These are phyloP conservation scores for Fusarium avenaceum DNA, from an alignment of 2,329 filamentous ascomycete genomes.

Conservation along the genomic window DNA sequence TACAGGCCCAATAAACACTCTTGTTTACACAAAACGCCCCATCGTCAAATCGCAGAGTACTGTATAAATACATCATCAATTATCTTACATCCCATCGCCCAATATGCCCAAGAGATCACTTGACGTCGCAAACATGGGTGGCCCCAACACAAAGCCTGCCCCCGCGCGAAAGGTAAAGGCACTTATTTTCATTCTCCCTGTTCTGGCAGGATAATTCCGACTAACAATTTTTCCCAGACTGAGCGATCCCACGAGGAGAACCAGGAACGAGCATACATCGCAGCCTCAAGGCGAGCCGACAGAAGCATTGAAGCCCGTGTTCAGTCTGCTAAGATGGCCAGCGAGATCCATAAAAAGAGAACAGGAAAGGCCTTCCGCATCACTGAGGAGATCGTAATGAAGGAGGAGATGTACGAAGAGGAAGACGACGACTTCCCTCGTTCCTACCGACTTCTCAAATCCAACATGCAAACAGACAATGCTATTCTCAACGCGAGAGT, in stretches of 20 bases:
- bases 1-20: background rate
- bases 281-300: constrained; percentile 88
- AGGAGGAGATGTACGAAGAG: constrained; percentile 97
- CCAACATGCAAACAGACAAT: constrained; percentile 72
- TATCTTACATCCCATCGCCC: background rate
- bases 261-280: constrained; percentile 90
- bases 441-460: constrained; percentile 73
- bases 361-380: constrained; percentile 87
- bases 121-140: constrained; percentile 46
- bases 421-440: constrained; percentile 85
- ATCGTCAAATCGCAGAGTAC: background rate
- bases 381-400: constrained; percentile 86
- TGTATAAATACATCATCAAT: background rate
- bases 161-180: constrained; percentile 49
- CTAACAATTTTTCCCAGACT: constrained; percentile 61
- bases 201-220: background rate
- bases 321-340: constrained; percentile 88
- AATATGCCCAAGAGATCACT: constrained; percentile 58
- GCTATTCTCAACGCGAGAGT: constrained; percentile 73
- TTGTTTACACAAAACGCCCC: background rate
- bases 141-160: constrained; percentile 51
- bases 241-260: constrained; percentile 85
- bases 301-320: constrained; percentile 88
- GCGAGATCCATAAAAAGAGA: constrained; percentile 89
- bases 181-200: background rate